Evolutionary conservation across 306 rosid genomes (phyloP), one percentile per base, ranked within the genome.

Genomic region (Corylus americana): DNA sequence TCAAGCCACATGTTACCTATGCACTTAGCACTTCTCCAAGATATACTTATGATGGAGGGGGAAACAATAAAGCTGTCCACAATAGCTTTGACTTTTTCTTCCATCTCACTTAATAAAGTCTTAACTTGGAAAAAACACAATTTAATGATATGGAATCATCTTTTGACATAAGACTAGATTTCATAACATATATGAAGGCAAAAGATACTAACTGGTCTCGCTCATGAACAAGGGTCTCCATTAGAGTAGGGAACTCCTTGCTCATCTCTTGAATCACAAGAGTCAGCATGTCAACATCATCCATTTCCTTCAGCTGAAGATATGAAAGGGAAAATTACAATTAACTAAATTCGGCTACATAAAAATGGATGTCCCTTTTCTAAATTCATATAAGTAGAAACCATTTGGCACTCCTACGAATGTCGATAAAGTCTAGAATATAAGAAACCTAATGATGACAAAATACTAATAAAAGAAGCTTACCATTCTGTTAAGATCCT

Each of bases 151-250:
- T 12, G 51, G 22, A 14, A 22, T 68, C n/a, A 42, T 55, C 58
- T 54, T 71, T n/a, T 79, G 8, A 63, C 76, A 80, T 71, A 74
- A 78, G 14, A 69, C 55, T 71, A 62, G 59, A 72, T 73, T 66
- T 77, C 63, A 39, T 10, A 79, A 57, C 62, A 67, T 25, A 44
- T 12, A 35, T 18, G 69, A 78, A 69, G 68, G 72, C 53, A 83
- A 66, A 82, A 75, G 50, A 82, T 78, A 82, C 93, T 83, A 78
- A 93, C 99, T 82, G 92, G 86, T 95, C 99, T 74, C 99, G 93
- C 86, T 95, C 99, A 48, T 87, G 93, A 83, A 93, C 91, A 73
- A 95, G 96, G 12, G 99, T 95, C 83, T 95, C 97, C 98, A 92
- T 95, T 51, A 95, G 85, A 80, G 98, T 91, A 54, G 99, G 99